Evolutionary conservation across 768 basidiomycete genomes (phyloP), one percentile per base, ranked within the genome.

Genomic region (Leccinum uliginosum): DNA sequence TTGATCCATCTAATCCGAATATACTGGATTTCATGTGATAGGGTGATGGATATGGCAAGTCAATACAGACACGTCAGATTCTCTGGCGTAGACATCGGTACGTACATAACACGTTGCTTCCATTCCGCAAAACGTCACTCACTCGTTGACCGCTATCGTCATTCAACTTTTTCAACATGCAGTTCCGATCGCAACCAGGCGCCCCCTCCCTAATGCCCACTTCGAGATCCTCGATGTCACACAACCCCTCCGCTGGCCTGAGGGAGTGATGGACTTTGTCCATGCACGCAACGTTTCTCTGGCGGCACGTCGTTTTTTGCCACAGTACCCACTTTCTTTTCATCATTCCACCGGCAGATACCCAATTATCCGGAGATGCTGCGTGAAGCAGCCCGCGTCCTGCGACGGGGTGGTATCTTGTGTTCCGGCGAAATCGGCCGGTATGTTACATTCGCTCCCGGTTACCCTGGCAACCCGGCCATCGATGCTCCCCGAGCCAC

Each of bases 11-110:
- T 65, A 64, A 66, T 62, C 56, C 53, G 26, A 23, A 35, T 52
- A 45, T 48, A 11, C 21, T 40, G 30, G 52, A 55, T 56, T 40
- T 55, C 50, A 56, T 62, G 62, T 60, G 53, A 59, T 66, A 92
- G 90, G 90, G 75, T 84, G 4, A 78, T 86, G 71, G 86, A 90
- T 61, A 86, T 92, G 84, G 87, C 86, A 54, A 70, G 66, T 47
- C 75, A 76, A 50, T 92, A 86, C 67, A 84, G 83, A 17, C 75
- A 80, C 63, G 86, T 82, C 59, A 72, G 73, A 62, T 89, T 91
- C 67, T 76, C 79, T 62, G 91, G 86, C 43, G 70, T 89, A 51
- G 91, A 93, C 72, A 86, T 90, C 62, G 90, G 90, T 91, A 69
- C 63, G 80, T 68, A 62, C 35, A 51, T 9, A 53, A 30, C 51